Evolutionary conservation across 176 grass and related monocot species (phyloP), one percentile per base, ranked within the genome.

Genomic region (Themeda triandra): DNA sequence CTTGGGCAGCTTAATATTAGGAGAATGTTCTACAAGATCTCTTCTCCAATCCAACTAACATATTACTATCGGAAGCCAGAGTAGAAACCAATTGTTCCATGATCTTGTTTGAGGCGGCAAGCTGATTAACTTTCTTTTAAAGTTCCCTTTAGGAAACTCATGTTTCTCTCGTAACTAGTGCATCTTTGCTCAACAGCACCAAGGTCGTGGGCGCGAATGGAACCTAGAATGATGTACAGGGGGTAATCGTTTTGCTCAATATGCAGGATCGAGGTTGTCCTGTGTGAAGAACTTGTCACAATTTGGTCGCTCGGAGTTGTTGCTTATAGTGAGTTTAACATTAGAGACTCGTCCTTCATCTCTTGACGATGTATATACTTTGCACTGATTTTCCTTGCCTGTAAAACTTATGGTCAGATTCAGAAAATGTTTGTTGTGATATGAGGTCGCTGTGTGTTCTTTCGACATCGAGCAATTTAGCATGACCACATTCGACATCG

Each of bases 141-240:
- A 13, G 2, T 63, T 63, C 24, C 10, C 59, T 27, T 76, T 59
- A 44, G 40, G 19, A 31, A 80, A 58, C 32, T 14, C 6, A 19
- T 18, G 9, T 68, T 84, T 69, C 21, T 36, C 18, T 84, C 79
- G 42, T 79, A 63, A 81, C 78, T 36, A 24, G 17, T 70, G 40
- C 14, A 31, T 82, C 66, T 82, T 65, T 86, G 45, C 32, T 92
- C 24, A 44, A 48, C 87, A 98, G 87, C 77, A 71, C 77, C 88
- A 90, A 93, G 62, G 85, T 64, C 75, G 77, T 53, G 71, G 87
- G 85, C 77, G 83, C 60, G 71, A 89, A 83, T 66, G 85, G 85
- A 74, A 4, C 85, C 85, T 48, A 89, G 82, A 74, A 78, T 88
- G 11, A 86, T 88, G 87, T 88, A 92, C 75, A 84, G 84, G 78